Evolutionary conservation across 2,329 filamentous ascomycete species (phyloP).

Genomic region (Monascus ruber): DNA sequence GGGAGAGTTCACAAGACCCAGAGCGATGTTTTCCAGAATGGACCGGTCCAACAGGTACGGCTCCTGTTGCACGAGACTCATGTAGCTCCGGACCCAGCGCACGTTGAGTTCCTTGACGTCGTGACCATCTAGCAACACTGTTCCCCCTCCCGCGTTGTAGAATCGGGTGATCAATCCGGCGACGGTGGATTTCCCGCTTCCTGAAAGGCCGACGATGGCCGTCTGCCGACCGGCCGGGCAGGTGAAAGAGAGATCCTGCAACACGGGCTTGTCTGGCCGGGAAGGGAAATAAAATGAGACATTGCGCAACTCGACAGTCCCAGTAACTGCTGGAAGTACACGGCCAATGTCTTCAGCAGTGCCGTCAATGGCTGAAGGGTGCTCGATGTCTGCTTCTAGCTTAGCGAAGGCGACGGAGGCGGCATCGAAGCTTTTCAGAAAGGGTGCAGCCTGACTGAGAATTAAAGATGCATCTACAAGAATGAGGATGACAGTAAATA

Average conservation of each 20-base stretch:
- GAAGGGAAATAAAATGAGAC: slow-evolving; percentile 17
- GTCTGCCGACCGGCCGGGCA: slow-evolving; percentile 27
- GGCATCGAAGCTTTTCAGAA: too few relatives aligned
- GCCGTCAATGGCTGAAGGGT: too few relatives aligned
- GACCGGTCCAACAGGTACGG: slow-evolving; percentile 41
- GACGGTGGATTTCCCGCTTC: slow-evolving; percentile 42
- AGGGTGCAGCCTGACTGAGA: too few relatives aligned
- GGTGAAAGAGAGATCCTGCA: slow-evolving; percentile 20
- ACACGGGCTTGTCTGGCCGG: slow-evolving; percentile 22
- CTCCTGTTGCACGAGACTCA: slow-evolving; percentile 40
- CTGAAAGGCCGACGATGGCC: slow-evolving; percentile 39
- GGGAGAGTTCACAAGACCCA: slow-evolving; percentile 34
- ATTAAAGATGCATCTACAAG: too few relatives aligned
- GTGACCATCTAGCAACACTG: slow-evolving; percentile 18
- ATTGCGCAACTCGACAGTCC: too few relatives aligned
- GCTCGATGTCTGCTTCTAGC: too few relatives aligned
- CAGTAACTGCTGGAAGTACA: too few relatives aligned
- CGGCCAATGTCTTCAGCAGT: too few relatives aligned
- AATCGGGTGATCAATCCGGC: slow-evolving; percentile 26
- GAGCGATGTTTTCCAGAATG: slow-evolving; percentile 44
- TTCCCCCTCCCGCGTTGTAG: slow-evolving; percentile 24
- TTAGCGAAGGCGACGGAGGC: too few relatives aligned
- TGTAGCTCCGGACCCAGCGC: slow-evolving; percentile 22
- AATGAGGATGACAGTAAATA: too few relatives aligned
- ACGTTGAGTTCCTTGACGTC: slow-evolving; percentile 23